phyloP scores from a whole-genome alignment of 75 land plant genomes.

The Sequoiadendron giganteum region DNA sequence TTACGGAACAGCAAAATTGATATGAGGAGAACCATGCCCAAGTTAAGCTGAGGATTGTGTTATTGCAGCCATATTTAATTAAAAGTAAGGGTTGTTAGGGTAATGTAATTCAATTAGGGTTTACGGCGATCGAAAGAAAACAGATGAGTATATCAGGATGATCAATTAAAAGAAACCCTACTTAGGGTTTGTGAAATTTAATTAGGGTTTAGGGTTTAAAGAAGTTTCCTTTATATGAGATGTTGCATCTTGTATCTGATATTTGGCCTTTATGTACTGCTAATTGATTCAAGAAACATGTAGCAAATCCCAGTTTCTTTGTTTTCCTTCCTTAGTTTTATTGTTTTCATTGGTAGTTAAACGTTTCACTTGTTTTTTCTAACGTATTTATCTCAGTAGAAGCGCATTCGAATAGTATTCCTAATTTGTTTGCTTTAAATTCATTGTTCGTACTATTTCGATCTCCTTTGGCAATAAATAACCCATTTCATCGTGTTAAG shows the following conservation, averaged over 20 bases:
- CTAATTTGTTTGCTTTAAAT: not conserved
- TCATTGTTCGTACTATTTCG: too few relatives aligned
- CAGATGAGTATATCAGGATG: not conserved
- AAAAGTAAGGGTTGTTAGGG: not conserved
- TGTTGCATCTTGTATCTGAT: not conserved
- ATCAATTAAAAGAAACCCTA: not conserved
- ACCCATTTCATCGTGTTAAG: not conserved
- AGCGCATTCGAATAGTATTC: not conserved
- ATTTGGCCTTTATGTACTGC: not conserved
- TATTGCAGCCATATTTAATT: not conserved
- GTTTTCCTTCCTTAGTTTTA: not conserved
- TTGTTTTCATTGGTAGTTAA: not conserved
- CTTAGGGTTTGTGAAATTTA: not conserved
- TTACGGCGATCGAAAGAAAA: not conserved
- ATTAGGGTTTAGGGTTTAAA: not conserved
- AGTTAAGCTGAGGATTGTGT: not conserved
- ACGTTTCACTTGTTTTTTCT: not conserved
- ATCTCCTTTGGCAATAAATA: not conserved
- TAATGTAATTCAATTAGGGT: not conserved
- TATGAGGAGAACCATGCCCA: not conserved
- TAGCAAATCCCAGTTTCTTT: not conserved
- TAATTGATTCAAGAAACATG: not conserved
- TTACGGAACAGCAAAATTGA: not conserved
- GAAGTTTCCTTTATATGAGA: not conserved
- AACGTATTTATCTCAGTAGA: not conserved